These are phyloP conservation scores for Fusarium sp. DNA, from an alignment of 2,329 filamentous ascomycete species.

Conservation along the genomic window DNA sequence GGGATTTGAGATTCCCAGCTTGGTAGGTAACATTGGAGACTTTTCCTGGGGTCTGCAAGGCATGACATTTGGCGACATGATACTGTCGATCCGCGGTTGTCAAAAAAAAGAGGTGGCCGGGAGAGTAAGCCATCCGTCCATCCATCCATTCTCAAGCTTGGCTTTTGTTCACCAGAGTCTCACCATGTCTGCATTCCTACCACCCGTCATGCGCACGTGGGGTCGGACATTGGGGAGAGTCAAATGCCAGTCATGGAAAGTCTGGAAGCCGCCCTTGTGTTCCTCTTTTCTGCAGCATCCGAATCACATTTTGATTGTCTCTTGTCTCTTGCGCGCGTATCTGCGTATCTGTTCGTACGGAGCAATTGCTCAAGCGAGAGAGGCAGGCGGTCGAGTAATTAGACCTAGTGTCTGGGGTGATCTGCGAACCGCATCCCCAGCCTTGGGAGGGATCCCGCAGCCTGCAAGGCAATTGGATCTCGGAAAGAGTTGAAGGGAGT, in stretches of 20 bases:
- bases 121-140: constrained; percentile 29
- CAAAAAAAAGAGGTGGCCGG: constrained; percentile 22
- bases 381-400: not conserved
- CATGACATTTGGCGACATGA: constrained; percentile 14
- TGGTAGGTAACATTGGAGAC: constrained; percentile 18
- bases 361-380: not conserved
- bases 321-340: not conserved
- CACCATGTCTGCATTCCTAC: constrained; percentile 30
- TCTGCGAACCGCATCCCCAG: constrained; percentile 27
- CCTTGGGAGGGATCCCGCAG: constrained; percentile 17
- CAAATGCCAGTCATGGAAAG: constrained; percentile 35
- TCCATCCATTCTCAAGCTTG: constrained; percentile 11
- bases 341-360: not conserved
- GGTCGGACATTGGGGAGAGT: constrained; percentile 20
- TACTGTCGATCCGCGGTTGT: constrained; percentile 22
- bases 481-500: not conserved
- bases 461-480: constrained; percentile 26
- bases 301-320: not conserved
- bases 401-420: constrained; percentile 10
- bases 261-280: constrained; percentile 19
- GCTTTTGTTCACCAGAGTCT: constrained; percentile 23
- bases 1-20: constrained; percentile 12
- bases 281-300: constrained; percentile 5
- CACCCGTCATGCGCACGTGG: constrained; percentile 25
- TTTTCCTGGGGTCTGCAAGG: constrained; percentile 3